Evolutionary conservation across 2,329 filamentous ascomycete species (phyloP), one percentile per base, ranked within the genome.

Genomic region (Dactylella cylindrospora): DNA sequence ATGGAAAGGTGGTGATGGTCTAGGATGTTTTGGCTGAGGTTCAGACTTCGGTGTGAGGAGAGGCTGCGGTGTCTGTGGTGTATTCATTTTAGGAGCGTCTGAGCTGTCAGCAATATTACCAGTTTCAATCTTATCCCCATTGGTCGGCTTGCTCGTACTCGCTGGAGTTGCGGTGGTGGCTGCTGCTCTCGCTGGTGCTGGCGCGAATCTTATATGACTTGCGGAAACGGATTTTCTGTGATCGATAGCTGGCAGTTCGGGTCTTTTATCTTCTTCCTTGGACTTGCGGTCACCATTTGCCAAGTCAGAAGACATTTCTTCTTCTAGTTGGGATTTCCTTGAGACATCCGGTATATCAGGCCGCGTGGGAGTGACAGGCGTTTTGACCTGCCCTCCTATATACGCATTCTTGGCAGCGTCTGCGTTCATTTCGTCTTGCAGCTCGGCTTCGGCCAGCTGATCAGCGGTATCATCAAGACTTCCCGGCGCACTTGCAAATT

Each of bases 321-420:
- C 29, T 7, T 36, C 44, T 7, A 29, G 13, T 22, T 44, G 43
- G 7, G 38, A 28, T 33, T 29, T 46, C 32, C 52, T 20, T 12
- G 57, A 44, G 23, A 54, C 33, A 38, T 62, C 57, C 23, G 57
- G 57, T 9, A 54, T 23, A 8, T 62, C 49, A 41, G 43, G 15
- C 22, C 54, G 49, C 19, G 49, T 54, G 25, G 57, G 57, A 38
- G 57, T 62, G 43, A 62, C 57, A 20, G 57, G 57, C n/a, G n/a
- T n/a, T 25, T 54, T 62, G 19, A 44, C 44, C 44, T 54, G 49
- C 31, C 44, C 44, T 31, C 57, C 57, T 26, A 54, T 45, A 41
- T 62, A 62, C 32, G 57, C 57, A 43, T 54, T 43, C 49, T 62
- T 54, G 57, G 57, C 57, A 31, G 57, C 57, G 35, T 54, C 57